A percentile compares a stretch with the other conserved stretches of the same genome.
These are phyloP conservation scores for Cladophialophora bantiana DNA, from an alignment of 2,329 filamentous ascomycete genomes.

Conservation along the genomic window DNA sequence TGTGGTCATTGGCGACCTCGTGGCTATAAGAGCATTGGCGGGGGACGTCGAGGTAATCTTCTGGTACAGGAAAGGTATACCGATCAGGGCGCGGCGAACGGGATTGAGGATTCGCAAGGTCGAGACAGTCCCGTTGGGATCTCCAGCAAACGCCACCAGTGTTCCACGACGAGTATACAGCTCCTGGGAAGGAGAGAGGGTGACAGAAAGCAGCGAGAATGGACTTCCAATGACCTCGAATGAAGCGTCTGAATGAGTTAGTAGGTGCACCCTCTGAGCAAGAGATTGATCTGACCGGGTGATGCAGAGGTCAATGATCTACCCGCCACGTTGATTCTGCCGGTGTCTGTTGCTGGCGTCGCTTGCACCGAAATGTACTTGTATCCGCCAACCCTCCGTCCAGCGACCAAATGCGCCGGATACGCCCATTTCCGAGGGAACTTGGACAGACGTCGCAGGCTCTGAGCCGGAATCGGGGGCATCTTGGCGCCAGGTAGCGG, in stretches of 20 bases:
- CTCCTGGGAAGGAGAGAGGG: slow-evolving; percentile 88
- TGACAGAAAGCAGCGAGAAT: slow-evolving; percentile 92
- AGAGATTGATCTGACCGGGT: slow-evolving; percentile 46
- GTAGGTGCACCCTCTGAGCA: neutral
- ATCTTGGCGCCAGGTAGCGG: slow-evolving; percentile 23
- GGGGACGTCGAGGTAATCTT: slow-evolving; percentile 85
- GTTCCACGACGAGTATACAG: slow-evolving; percentile 93
- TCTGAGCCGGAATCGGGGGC: slow-evolving; percentile 36
- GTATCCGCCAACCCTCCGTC: slow-evolving; percentile 40
- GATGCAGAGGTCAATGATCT: slow-evolving; percentile 52
- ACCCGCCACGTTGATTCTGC: slow-evolving; percentile 46
- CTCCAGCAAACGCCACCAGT: slow-evolving; percentile 72
- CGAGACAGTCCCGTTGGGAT: slow-evolving; percentile 83
- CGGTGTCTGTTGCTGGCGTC: slow-evolving; percentile 49
- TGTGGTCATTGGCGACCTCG: slow-evolving; percentile 83
- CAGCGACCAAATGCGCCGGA: slow-evolving; percentile 38
- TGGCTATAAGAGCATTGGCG: slow-evolving; percentile 85
- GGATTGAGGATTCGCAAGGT: slow-evolving; percentile 87
- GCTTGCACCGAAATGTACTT: slow-evolving; percentile 55
- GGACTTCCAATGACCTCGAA: slow-evolving; percentile 94
- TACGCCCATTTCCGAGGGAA: slow-evolving; percentile 38
- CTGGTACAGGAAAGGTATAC: slow-evolving; percentile 79
- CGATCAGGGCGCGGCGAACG: slow-evolving; percentile 76
- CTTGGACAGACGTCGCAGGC: slow-evolving; percentile 31
- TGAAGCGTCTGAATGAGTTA: slow-evolving; percentile 72